Evolutionary conservation across 202 grass and related monocot genomes (phyloP), one percentile per base, ranked within the genome.

Genomic region (Saccharum hybrid): DNA sequence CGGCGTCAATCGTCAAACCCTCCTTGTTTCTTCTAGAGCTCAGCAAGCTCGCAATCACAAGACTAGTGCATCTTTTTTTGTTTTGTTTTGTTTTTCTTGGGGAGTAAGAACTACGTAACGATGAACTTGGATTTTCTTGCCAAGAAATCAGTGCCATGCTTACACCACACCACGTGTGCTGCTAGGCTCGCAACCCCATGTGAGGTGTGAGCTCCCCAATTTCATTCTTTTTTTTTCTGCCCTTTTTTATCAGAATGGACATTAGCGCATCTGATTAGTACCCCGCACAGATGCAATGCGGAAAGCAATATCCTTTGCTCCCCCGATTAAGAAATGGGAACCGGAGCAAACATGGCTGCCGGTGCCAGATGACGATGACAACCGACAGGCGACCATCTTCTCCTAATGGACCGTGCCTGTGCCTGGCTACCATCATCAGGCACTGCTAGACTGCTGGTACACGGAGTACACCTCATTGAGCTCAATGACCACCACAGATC

Each of bases 1-100:
- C 72, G 85, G 78, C 15, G 78, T 82, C 64, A 82, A 81, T 38
- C 15, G 61, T 81, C 78, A 67, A 81, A 68, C 4, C 14, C 28
- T 39, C 9, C 19, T n/a, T 39, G 5, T 59, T 79, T 56, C 76
- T 86, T 86, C 33, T 43, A 23, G 83, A 85, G 19, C 7, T 30
- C 10, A 34, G n/a, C 4, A 57, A 81, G 11, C 54, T 38, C 7
- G 26, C 6, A 12, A 11, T 38, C 13, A 40, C 7, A 12, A 12
- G 78, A 59, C 36, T 21, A 59, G 19, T 57, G 2, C 19, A 23
- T 21, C 18, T 56, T 56, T 56, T 56, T 56, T n/a, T 56, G 0
- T 14, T 37, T 15, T n/a, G 8, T 79, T 8, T 23, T 36, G 4
- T 5, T 36, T 36, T 68, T 5, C 19, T 36, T 34, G 46, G 0